These are phyloP conservation scores for Camellia lanceoleosa DNA, from an alignment of 148 eudicot genomes.

Conservation along the genomic window DNA sequence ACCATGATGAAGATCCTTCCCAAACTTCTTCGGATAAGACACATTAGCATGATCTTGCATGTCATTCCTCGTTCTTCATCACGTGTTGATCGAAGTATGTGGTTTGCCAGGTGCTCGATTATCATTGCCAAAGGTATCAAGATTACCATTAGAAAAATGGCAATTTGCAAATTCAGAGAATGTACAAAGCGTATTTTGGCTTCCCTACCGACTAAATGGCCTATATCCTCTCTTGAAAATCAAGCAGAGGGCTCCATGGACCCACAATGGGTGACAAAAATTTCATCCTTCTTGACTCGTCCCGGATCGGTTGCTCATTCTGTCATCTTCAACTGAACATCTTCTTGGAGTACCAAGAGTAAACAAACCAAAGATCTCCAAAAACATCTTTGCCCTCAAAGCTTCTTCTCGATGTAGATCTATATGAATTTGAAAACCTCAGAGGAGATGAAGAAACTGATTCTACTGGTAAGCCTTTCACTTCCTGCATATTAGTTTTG, in stretches of 20 bases:
- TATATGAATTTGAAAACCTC: constrained; percentile 51
- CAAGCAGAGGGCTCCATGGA: constrained; percentile 24
- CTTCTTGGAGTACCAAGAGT: constrained; percentile 31
- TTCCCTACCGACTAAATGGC: constrained; percentile 20
- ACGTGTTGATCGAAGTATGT: constrained; percentile 29
- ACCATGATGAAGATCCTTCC: constrained; percentile 38
- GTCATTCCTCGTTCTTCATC: constrained; percentile 29
- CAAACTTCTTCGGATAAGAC: constrained; percentile 30
- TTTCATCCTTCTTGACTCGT: constrained; percentile 26
- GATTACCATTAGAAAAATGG: constrained; percentile 19
- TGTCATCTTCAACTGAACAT: constrained; percentile 36
- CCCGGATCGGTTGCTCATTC: constrained; percentile 27
- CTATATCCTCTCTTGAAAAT: constrained; percentile 27
- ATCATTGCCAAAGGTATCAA: constrained; percentile 24
- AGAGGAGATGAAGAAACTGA: constrained; percentile 95
- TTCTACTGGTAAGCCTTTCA: constrained; percentile 86
- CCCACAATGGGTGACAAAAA: constrained; percentile 25
- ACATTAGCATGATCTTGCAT: constrained; percentile 25
- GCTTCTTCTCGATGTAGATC: constrained; percentile 28
- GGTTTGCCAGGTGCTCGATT: constrained; percentile 25
- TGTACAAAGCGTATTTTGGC: constrained; percentile 14
- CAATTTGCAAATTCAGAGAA: constrained; percentile 21
- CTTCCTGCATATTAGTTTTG: constrained; percentile 49
- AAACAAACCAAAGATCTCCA: constrained; percentile 26
- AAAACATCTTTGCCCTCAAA: constrained; percentile 31